Evolutionary conservation across 2,329 filamentous ascomycete genomes (phyloP), one percentile per base, ranked within the genome.

Genomic region (Xenosphaeropsis pyriputrescens): DNA sequence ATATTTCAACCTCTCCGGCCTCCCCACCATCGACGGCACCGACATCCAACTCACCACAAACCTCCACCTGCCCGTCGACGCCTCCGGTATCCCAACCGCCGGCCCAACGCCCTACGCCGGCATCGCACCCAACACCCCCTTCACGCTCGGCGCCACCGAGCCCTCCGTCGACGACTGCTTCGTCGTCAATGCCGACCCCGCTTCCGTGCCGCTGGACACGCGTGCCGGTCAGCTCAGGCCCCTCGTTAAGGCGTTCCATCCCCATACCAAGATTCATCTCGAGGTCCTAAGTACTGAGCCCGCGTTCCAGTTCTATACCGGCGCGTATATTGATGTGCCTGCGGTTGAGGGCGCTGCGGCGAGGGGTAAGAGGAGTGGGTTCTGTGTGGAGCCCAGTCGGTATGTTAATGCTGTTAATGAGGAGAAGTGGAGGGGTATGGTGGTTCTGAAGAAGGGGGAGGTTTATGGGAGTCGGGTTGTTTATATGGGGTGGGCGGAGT

Each of bases 291-390:
- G 84, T 64, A 96, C 89, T 0, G 89, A 96, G 65, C 91, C 91
- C 0, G 84, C 85, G 0, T 96, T 95, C 67, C 89, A 96, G 59
- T 93, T 95, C 63, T 96, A 96, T 62, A 93, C 86, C 0, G 91
- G 89, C 46, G 79, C 83, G 53, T 79, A 77, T 53, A 86, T 93
- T 46, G 64, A 91, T 49, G 79, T 93, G 11, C 79, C 83, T 0
- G 79, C 64, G 19, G 65, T 75, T 3, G 68, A 65, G n/a, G 62
- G 22, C 2, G 58, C 72, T 18, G 73, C 79, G 0, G 76, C 79
- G 1, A 71, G 84, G 35, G 72, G 69, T 0, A 54, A 73, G 4
- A 72, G 85, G 35, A 75, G 78, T 33, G 89, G 82, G 0, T 93
- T 96, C 63, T 94, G 86, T 57, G 79, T 94, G 32, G 91, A 98